Evolutionary conservation across 2,329 filamentous ascomycete species (phyloP), one percentile per base, ranked within the genome.

Genomic region (Penicillium sp.): DNA sequence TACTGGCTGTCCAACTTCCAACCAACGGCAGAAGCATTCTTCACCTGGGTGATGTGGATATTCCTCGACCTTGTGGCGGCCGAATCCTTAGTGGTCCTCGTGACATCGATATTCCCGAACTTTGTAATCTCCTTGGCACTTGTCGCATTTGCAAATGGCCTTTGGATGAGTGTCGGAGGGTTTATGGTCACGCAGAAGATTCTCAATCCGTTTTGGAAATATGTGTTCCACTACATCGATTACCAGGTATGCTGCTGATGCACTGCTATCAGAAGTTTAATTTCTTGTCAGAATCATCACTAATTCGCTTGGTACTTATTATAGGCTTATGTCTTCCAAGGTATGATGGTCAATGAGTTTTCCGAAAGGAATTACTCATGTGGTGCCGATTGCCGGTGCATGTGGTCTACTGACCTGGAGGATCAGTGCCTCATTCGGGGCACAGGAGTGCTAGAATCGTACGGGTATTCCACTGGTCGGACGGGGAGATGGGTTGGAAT

Each of bases 261-360:
- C n/a, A 12, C 23, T 31, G 3, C 19, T 25, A 36, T 42, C 21
- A 21, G 19, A 19, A n/a, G 33, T 43, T 33, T 15, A 19, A 13
- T 10, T 48, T 21, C 2, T 36, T 53, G 23, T 35, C n/a, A 13
- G 6, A n/a, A 23, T 35, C 7, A 43, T 43, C 17, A 45, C 50
- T 53, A 36, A 53, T 12, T 19, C 12, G 7, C n/a, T 45, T 21
- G 29, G 1, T 29, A 33, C 2, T 31, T 29, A 13, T n/a, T 38
- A 33, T 27, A 80, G 76, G 79, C 81, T 42, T 96, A 93, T 66
- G 91, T 96, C 4, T 96, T 96, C 71, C 86, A 93, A 70, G 91
- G 90, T 15, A 94, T 96, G 91, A 94, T 96, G 90, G 86, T 93
- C 53, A 96, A 94, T 68, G 90, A 96, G 76, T 94, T 96, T 71